These are phyloP conservation scores for Cyclocybe aegerita DNA, from an alignment of 768 basidiomycete genomes.

Conservation along the genomic window DNA sequence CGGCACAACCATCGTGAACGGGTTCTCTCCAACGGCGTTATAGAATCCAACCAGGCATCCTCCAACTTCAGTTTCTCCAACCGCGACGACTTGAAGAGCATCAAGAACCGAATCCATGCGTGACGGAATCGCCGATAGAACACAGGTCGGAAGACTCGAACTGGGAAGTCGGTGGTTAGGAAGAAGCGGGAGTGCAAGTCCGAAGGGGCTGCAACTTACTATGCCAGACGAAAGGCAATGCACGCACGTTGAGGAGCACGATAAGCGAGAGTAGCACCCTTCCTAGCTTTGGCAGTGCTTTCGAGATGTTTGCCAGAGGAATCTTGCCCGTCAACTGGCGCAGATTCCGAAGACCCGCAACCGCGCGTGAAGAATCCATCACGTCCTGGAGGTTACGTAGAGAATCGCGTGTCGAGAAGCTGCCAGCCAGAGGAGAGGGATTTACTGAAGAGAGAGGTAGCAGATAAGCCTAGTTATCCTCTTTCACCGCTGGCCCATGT, in stretches of 20 bases:
- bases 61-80: conserved; percentile 29
- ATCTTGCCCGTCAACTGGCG: conserved; percentile 1
- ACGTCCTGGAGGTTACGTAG: not conserved
- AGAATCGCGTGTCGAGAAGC: too few relatives aligned
- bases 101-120: conserved; percentile 29
- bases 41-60: conserved; percentile 43
- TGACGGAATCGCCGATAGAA: conserved; percentile 31
- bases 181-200: not conserved
- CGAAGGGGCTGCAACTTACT: conserved; percentile 38
- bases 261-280: conserved; percentile 48
- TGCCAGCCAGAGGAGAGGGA: too few relatives aligned
- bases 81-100: conserved; percentile 33
- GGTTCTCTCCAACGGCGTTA: conserved; percentile 58
- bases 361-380: not conserved
- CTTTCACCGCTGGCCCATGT: too few relatives aligned
- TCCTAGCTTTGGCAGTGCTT: conserved; percentile 16
- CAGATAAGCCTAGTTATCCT: too few relatives aligned
- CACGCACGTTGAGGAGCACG: conserved; percentile 58
- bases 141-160: conserved; percentile 54
- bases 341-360: not conserved
- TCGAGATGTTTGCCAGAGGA: conserved; percentile 6
- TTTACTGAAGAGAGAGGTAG: too few relatives aligned
- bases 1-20: conserved; percentile 42
- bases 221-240: conserved; percentile 69
- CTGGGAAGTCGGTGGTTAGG: conserved; percentile 19